These are phyloP conservation scores for Clathrus columnatus DNA, from an alignment of 768 basidiomycete genomes.

Conservation along the genomic window DNA sequence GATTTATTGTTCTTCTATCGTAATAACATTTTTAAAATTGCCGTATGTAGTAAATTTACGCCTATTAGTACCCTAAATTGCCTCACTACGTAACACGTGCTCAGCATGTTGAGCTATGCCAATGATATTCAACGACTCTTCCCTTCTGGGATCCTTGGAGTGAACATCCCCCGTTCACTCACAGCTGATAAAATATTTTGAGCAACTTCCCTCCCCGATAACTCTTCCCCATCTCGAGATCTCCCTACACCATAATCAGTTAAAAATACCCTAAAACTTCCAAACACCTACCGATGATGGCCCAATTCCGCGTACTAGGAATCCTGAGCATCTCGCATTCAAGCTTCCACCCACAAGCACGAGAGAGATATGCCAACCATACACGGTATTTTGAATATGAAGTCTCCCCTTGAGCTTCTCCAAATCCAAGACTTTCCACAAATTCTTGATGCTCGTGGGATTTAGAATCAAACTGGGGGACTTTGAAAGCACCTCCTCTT, in stretches of 20 bases:
- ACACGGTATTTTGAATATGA: constrained; percentile 79
- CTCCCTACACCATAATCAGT: constrained; percentile 26
- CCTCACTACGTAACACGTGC: no score
- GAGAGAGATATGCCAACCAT: constrained; percentile 70
- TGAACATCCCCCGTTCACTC: constrained; percentile 55
- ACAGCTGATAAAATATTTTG: constrained; percentile 16
- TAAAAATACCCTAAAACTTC: constrained; percentile 1
- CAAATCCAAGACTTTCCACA: constrained; percentile 44
- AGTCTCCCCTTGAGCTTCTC: constrained; percentile 47
- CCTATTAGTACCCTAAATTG: no score
- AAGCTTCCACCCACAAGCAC: constrained; percentile 75
- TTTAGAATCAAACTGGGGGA: constrained; percentile 21
- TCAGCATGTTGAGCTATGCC: no score
- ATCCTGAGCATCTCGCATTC: constrained; percentile 85
- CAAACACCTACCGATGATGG: constrained; percentile 61
- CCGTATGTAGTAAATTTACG: no score
- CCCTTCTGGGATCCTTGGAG: constrained; percentile 62
- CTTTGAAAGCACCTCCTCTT: constrained; percentile 21
- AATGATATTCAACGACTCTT: constrained; percentile 30
- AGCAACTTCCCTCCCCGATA: constrained; percentile 36
- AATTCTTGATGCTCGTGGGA: constrained; percentile 20
- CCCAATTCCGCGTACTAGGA: constrained; percentile 92
- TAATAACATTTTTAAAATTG: no score
- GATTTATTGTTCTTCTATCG: no score
- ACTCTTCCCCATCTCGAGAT: constrained; percentile 18